A percentile compares a stretch with the other conserved stretches of the same genome.
These are phyloP conservation scores for Teunomyces funiuensis DNA, from an alignment of 805 yeast species.

Conservation along the genomic window DNA sequence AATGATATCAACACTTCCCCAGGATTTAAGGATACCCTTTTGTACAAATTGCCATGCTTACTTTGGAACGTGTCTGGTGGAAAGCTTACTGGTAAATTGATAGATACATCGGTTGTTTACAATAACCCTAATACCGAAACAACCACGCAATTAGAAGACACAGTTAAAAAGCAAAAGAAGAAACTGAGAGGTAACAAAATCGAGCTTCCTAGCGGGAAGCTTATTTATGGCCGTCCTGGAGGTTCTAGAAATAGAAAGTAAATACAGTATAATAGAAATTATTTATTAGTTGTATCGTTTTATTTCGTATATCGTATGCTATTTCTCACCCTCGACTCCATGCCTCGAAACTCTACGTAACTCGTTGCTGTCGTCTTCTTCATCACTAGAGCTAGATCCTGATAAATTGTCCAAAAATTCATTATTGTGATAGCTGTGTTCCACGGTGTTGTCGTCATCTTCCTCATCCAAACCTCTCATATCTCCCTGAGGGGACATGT, in stretches of 20 bases:
- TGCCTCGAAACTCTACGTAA: slow-evolving; percentile 37
- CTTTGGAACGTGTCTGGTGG: slow-evolving; percentile 50
- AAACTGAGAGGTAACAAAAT: slow-evolving; percentile 43
- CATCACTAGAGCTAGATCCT: slow-evolving; percentile 46
- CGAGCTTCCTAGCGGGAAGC: slow-evolving; percentile 63
- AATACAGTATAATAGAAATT: neutral
- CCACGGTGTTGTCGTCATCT: slow-evolving; percentile 25
- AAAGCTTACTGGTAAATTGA: slow-evolving; percentile 20
- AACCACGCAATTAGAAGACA: slow-evolving; percentile 17
- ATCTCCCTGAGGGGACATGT: slow-evolving; percentile 33
- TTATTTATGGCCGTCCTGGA: slow-evolving; percentile 37
- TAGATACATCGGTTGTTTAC: slow-evolving; percentile 19
- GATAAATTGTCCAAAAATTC: slow-evolving; percentile 40
- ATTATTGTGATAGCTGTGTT: slow-evolving; percentile 25
- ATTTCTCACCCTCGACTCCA: slow-evolving; percentile 2
- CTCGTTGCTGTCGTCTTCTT: slow-evolving; percentile 33
- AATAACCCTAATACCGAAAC: slow-evolving; percentile 23
- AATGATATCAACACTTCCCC: slow-evolving; percentile 49
- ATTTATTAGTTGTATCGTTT: neutral
- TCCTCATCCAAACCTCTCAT: slow-evolving; percentile 20
- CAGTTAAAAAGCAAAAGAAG: slow-evolving; percentile 27
- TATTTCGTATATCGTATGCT: slow-evolving; percentile 1
- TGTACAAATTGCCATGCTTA: slow-evolving; percentile 41
- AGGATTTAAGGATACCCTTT: slow-evolving; percentile 47
- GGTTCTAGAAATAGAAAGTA: slow-evolving; percentile 9